A percentile compares a stretch with the other conserved stretches of the same genome.
Conservation (phyloP, 352 stramenopile genomes). For the Lagenidium sp. region DNA sequence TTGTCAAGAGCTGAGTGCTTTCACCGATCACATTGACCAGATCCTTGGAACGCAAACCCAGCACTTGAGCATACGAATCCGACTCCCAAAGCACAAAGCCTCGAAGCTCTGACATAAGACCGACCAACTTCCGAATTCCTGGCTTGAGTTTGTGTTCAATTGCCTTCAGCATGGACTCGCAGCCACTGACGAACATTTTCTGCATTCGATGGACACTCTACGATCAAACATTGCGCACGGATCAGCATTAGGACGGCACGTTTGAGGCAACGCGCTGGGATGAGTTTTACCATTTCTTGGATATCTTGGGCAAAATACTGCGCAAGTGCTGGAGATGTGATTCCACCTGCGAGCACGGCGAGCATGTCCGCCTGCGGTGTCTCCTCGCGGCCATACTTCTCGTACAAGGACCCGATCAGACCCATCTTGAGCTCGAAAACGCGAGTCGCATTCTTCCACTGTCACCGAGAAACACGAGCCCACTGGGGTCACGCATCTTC, state of each 20-base stretch:
- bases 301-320: conserved; percentile 82
- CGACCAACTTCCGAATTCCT: conserved; percentile 25
- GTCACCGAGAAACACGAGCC: not conserved
- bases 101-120: conserved; percentile 36
- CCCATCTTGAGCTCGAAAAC: conserved; percentile 77
- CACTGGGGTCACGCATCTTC: not conserved
- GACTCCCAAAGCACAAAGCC: not conserved
- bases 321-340: conserved; percentile 46
- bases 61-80: conserved; percentile 2
- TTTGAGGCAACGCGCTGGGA: too few relatives aligned
- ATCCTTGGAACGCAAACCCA: conserved; percentile 25
- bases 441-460: conserved; percentile 71
- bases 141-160: conserved; percentile 27
- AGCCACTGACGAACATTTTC: conserved; percentile 34
- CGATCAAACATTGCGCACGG: not conserved
- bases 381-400: conserved; percentile 62
- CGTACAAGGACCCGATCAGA: conserved; percentile 60
- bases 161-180: conserved; percentile 21
- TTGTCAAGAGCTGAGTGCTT: conserved; percentile 26
- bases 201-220: conserved; percentile 56
- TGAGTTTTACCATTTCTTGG: conserved; percentile 68
- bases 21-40: conserved; percentile 27
- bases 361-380: conserved; percentile 69
- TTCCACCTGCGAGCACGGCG: conserved; percentile 40
- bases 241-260: too few relatives aligned